Conservation (phyloP, 164 flowering plant genomes). For the Vitis amurensis region DNA sequence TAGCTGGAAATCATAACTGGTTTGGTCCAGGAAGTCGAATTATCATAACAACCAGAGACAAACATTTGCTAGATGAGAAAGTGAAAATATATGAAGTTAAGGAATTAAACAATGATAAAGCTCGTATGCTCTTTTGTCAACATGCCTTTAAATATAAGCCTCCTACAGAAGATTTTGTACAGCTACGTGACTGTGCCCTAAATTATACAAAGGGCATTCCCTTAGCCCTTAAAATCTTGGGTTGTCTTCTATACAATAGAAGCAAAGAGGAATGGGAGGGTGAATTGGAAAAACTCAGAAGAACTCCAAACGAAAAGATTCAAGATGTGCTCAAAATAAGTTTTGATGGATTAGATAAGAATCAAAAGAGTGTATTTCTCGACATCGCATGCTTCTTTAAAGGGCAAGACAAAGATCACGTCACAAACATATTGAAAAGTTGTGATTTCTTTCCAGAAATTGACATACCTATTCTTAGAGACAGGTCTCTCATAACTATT, state of each 20-base stretch:
- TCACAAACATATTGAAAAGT: not conserved
- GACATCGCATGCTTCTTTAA: conserved; percentile 3
- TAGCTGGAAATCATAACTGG: not conserved
- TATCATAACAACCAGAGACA: not conserved
- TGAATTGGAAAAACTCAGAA: not conserved
- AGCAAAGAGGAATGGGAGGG: not conserved
- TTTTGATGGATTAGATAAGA: not conserved
- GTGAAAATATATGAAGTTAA: not conserved
- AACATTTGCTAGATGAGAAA: not conserved
- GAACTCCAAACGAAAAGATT: not conserved
- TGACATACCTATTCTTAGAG: not conserved
- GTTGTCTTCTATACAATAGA: not conserved
- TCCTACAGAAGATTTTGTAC: not conserved
- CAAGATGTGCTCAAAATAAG: not conserved
- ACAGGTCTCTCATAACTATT: not conserved
- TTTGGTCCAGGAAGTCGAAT: not conserved
- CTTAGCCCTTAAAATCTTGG: conserved; percentile 1
- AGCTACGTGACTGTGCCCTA: not conserved
- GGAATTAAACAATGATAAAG: not conserved
- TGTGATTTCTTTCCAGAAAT: too few species aligned
- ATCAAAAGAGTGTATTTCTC: not conserved
- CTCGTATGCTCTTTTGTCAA: not conserved
- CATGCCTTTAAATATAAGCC: not conserved
- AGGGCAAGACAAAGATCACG: conserved; percentile 1
- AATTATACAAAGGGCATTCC: not conserved